Conservation (phyloP, 192 early-diverging fungal species). For the Backusella circina region DNA sequence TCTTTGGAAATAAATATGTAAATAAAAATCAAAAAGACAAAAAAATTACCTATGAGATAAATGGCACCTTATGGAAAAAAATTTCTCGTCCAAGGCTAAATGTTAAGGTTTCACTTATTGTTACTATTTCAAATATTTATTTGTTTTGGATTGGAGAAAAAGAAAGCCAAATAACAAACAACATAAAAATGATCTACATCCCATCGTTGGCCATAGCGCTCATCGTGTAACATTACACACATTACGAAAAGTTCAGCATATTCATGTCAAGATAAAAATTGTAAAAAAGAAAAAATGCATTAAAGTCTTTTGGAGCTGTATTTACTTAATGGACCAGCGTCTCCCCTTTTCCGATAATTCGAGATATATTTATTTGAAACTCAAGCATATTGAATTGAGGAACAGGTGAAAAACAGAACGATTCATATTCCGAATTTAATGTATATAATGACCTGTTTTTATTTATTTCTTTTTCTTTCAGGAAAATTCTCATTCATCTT, state of each 20-base stretch:
- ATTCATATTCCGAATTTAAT: neutral
- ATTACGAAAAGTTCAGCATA: neutral
- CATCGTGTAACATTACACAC: neutral
- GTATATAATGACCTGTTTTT: neutral
- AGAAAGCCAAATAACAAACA: neutral
- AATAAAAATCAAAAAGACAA: too few species aligned
- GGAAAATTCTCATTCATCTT: neutral
- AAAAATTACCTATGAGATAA: too few species aligned
- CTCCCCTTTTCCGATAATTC: neutral
- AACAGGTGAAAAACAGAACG: neutral
- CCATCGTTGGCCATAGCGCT: neutral
- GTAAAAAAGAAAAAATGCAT: neutral
- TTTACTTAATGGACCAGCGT: neutral
- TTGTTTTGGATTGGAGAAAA: neutral
- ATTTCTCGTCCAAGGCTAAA: too few species aligned
- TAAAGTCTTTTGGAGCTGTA: neutral
- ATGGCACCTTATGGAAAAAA: too few species aligned
- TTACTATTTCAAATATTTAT: too few species aligned
- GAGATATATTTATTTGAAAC: neutral
- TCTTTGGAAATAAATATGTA: neutral
- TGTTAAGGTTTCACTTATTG: too few species aligned
- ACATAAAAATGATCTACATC: neutral
- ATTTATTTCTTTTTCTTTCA: neutral
- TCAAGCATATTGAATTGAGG: neutral
- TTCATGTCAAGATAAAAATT: neutral